Conservation (phyloP, 2,329 filamentous ascomycete genomes). For the Xylaria sp. region DNA sequence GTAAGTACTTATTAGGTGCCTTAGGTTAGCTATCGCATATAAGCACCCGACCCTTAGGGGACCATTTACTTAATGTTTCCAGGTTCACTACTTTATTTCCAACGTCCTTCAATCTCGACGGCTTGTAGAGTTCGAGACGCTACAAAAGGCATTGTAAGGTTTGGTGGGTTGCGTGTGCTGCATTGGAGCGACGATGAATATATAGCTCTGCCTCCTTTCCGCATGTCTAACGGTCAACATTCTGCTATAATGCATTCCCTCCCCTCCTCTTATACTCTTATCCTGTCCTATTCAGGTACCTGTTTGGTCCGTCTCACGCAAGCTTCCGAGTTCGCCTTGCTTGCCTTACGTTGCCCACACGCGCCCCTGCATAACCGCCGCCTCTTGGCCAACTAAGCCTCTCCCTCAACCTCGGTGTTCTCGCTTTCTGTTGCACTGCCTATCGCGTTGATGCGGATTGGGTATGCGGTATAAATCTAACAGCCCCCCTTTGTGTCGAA, state of each 20-base stretch:
- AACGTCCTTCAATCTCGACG: too few species aligned
- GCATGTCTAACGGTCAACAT: not conserved
- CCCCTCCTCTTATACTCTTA: not conserved
- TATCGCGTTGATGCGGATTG: not conserved
- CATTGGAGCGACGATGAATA: not conserved
- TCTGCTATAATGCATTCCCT: slow-evolving; percentile 12
- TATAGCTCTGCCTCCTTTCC: not conserved
- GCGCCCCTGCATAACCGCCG: slow-evolving; percentile 12
- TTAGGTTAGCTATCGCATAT: too few species aligned
- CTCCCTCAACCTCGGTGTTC: not conserved
- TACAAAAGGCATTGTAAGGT: too few species aligned
- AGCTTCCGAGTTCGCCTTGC: slow-evolving; percentile 4
- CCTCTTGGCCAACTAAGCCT: slow-evolving; percentile 19
- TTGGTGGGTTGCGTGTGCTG: not conserved
- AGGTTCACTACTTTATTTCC: too few species aligned
- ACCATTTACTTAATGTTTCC: too few species aligned
- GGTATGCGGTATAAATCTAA: not conserved
- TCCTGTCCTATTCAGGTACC: not conserved
- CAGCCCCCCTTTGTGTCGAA: not conserved
- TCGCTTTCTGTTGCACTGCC: not conserved
- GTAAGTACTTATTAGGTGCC: not conserved
- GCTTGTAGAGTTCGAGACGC: too few species aligned
- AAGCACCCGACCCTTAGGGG: too few species aligned
- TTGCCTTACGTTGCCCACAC: not conserved
- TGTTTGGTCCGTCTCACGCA: not conserved